Percentiles rank a stretch among this genome's conserved stretches.
These are phyloP conservation scores for Colletotrichum falcatum DNA, from an alignment of 2,329 filamentous ascomycete species.

Conservation along the genomic window DNA sequence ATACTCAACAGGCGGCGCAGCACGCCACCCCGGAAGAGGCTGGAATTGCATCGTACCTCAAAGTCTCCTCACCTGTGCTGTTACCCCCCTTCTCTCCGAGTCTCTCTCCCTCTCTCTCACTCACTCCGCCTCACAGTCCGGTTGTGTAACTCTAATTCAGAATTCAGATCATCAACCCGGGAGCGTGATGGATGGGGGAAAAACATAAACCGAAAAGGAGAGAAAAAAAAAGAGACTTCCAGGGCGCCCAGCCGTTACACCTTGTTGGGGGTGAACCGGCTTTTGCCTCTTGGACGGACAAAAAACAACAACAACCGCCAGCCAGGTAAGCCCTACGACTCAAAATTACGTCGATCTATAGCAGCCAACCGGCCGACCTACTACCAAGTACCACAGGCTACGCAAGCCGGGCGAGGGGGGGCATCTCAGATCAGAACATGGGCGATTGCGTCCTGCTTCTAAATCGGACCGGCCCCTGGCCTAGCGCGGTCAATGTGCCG, in stretches of 20 bases:
- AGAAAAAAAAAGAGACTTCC: neutral
- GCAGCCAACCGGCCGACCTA: too few species aligned
- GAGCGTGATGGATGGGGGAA: conserved; percentile 9
- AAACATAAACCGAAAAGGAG: neutral
- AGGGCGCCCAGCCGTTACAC: neutral
- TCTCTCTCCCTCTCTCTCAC: too few species aligned
- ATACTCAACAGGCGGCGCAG: conserved; percentile 24
- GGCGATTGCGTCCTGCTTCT: conserved; percentile 33
- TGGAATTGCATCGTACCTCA: conserved; percentile 20
- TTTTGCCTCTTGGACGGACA: neutral
- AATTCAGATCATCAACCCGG: conserved; percentile 27
- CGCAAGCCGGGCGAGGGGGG: neutral
- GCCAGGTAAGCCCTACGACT: neutral
- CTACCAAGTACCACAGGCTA: too few species aligned
- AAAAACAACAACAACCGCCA: neutral
- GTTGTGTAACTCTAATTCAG: conserved; percentile 3
- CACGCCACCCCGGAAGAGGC: conserved; percentile 18
- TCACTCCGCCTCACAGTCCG: too few species aligned
- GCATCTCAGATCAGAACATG: conserved; percentile 35
- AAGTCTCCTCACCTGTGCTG: neutral
- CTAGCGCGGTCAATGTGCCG: conserved; percentile 38
- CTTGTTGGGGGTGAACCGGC: neutral
- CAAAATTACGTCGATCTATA: conserved; percentile 19
- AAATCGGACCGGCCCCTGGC: conserved; percentile 40
- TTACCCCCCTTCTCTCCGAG: too few species aligned